Evolutionary conservation across 495 filamentous ascomycete species (phyloP).

Genomic region (Aspergillus sparsus): DNA sequence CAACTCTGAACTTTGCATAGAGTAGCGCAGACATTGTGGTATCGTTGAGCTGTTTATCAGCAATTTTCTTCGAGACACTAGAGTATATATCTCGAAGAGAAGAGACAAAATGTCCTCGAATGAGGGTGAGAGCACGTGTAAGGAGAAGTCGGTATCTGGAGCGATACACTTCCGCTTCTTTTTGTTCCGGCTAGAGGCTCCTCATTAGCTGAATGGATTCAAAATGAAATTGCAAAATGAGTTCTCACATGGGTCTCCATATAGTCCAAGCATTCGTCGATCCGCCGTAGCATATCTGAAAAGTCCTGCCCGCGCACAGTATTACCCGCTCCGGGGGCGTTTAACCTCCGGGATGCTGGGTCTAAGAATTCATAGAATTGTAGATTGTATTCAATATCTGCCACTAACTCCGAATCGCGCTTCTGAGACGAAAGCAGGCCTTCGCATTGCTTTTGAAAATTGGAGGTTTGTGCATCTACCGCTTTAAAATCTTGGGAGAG

Average conservation of each 20-base stretch:
- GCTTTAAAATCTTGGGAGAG: slow-evolving; percentile 80
- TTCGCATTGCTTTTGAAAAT: slow-evolving; percentile 89
- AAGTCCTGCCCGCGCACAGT: slow-evolving; percentile 80
- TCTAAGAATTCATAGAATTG: slow-evolving; percentile 92
- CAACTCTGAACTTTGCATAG: slow-evolving; percentile 76
- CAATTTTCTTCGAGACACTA: slow-evolving; percentile 68
- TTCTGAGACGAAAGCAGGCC: slow-evolving; percentile 77
- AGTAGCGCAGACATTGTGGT: slow-evolving; percentile 73
- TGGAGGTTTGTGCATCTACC: slow-evolving; percentile 86
- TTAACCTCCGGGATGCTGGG: slow-evolving; percentile 82
- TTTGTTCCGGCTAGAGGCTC: slow-evolving; percentile 65
- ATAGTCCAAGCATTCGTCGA: slow-evolving; percentile 87
- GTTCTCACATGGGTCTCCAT: slow-evolving; percentile 73
- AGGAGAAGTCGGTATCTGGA: slow-evolving; percentile 69
- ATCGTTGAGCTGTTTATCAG: slow-evolving; percentile 71
- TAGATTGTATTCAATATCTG: slow-evolving; percentile 79
- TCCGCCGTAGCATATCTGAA: slow-evolving; percentile 76
- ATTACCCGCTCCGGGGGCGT: slow-evolving; percentile 85
- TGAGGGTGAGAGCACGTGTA: slow-evolving; percentile 73
- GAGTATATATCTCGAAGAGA: slow-evolving; percentile 67
- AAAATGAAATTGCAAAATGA: background rate
- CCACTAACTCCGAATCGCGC: slow-evolving; percentile 70
- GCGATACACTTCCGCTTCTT: slow-evolving; percentile 80
- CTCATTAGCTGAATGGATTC: slow-evolving; percentile 21
- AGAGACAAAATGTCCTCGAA: slow-evolving; percentile 82